phyloP scores from a whole-genome alignment of 2,329 filamentous ascomycete species.

The Epichloe aotearoae region DNA sequence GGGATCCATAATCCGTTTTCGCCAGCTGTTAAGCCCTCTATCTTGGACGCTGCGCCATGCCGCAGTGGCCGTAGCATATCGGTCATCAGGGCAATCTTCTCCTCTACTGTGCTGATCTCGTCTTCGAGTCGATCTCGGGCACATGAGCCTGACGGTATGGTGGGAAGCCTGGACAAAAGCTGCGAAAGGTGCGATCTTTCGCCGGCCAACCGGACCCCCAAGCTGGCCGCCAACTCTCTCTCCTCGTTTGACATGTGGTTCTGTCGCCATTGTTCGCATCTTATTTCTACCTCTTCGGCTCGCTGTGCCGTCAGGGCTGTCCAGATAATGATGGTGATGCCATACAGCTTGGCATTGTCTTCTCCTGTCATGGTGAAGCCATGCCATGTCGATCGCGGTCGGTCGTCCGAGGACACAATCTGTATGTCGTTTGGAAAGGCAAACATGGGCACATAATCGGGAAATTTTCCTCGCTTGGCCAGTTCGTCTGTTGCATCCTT shows the following conservation, averaged over 20 bases:
- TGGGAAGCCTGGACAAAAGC: constrained; percentile 70
- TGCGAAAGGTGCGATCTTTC: constrained; percentile 86
- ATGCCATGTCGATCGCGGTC: constrained; percentile 94
- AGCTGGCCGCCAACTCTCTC: constrained; percentile 77
- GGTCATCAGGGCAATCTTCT: constrained; percentile 94
- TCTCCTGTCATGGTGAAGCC: constrained; percentile 96
- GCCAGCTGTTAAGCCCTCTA: constrained; percentile 87
- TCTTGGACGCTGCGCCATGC: constrained; percentile 91
- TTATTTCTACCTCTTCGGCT: constrained; percentile 69
- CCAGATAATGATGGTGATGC: constrained; percentile 86
- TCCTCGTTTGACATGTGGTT: constrained; percentile 83
- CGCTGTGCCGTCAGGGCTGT: constrained; percentile 70
- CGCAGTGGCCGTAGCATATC: constrained; percentile 85
- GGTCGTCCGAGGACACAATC: constrained; percentile 87
- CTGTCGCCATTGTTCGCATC: constrained; percentile 76
- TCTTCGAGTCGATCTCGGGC: constrained; percentile 81
- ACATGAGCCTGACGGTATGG: constrained; percentile 63
- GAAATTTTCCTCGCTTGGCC: constrained; percentile 71
- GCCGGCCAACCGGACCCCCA: constrained; percentile 74
- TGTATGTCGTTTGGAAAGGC: constrained; percentile 97
- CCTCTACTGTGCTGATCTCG: constrained; percentile 87
- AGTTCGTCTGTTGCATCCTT: constrained; percentile 70
- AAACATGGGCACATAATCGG: constrained; percentile 98
- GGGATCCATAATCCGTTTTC: constrained; percentile 96
- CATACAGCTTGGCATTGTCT: constrained; percentile 84